These are phyloP conservation scores for Fusarium euwallaceae DNA, from an alignment of 2,329 filamentous ascomycete genomes.

Conservation along the genomic window DNA sequence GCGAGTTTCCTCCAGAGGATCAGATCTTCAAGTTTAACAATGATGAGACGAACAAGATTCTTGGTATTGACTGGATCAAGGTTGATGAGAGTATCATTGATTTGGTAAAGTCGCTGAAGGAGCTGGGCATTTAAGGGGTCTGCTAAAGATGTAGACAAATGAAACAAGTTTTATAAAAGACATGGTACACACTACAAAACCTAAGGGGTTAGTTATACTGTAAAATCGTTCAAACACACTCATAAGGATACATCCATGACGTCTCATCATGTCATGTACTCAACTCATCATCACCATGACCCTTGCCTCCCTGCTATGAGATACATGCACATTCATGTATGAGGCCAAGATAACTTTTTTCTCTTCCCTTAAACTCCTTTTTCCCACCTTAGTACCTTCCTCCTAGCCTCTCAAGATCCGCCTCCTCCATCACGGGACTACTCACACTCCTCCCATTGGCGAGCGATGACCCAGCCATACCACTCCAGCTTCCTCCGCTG, in stretches of 20 bases:
- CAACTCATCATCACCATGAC: not conserved
- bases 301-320: not conserved
- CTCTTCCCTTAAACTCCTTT: not conserved
- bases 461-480: conserved; percentile 16
- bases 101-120: conserved; percentile 73
- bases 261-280: conserved; percentile 8
- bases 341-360: not conserved
- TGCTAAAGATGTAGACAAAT: not conserved
- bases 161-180: conserved; percentile 4
- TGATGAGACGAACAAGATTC: conserved; percentile 66
- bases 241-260: conserved; percentile 8
- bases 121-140: conserved; percentile 46
- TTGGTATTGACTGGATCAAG: conserved; percentile 73
- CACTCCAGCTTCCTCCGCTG: conserved; percentile 54
- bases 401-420: conserved; percentile 46
- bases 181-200: conserved; percentile 7
- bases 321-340: not conserved
- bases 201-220: conserved; percentile 1
- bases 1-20: conserved; percentile 55
- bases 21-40: conserved; percentile 69
- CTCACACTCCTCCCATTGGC: conserved; percentile 6
- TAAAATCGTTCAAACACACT: conserved; percentile 14
- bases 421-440: conserved; percentile 39
- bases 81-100: conserved; percentile 74
- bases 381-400: conserved; percentile 40